Conservation (phyloP, 2,329 filamentous ascomycete species). For the Hymenoscyphus linearis region DNA sequence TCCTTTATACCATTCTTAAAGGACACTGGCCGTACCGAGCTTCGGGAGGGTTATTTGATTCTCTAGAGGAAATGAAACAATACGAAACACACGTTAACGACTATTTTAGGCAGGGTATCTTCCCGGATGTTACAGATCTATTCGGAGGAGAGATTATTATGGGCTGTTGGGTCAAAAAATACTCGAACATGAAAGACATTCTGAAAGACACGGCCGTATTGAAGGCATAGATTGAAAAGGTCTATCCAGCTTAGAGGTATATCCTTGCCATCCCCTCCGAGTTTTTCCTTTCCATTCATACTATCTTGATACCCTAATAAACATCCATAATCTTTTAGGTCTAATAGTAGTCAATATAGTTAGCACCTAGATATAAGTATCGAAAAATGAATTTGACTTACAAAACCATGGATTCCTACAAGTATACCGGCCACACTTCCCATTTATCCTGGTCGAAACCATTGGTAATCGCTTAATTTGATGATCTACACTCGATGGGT, state of each 20-base stretch:
- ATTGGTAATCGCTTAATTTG: not conserved
- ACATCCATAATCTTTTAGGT: no score
- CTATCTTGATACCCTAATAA: no score
- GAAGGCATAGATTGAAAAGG: no score
- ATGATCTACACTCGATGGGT: no score
- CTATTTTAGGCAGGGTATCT: not conserved
- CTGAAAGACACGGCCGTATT: no score
- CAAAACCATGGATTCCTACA: not conserved
- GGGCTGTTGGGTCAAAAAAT: not conserved
- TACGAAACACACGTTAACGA: not conserved
- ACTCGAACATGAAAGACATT: not conserved
- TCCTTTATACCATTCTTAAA: constrained; percentile 20
- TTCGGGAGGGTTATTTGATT: not conserved
- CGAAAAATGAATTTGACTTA: no score
- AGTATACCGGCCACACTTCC: not conserved
- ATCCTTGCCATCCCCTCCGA: no score
- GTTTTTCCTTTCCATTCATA: no score
- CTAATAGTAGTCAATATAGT: no score
- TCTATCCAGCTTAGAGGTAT: no score
- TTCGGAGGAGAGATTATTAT: not conserved
- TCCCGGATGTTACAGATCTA: not conserved
- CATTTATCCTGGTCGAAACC: not conserved
- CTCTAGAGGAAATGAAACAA: not conserved
- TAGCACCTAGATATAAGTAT: no score
- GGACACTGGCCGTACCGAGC: constrained; percentile 19